Base-by-base conservation (phyloP, 2,329 filamentous ascomycete genomes). In the Paraphoma sp. region DNA sequence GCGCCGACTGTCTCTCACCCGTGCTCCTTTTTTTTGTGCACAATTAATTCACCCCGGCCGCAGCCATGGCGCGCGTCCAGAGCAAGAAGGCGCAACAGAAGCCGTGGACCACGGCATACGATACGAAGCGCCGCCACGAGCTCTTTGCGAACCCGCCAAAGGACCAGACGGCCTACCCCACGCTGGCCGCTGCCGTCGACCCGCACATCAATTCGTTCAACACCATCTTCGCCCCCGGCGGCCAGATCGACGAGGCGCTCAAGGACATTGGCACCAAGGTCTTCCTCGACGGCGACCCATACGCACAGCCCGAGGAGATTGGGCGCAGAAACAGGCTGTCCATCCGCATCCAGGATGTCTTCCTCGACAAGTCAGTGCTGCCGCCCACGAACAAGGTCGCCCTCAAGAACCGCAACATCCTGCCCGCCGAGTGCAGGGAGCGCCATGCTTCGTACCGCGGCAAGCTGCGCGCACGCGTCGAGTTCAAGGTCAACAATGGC, bases 191-290 rank as follows among this genome's bases (percentile, higher is more conserved):
- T 59, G 91, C 94, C n/a, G 88, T 98, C 57, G 85, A 91, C 64
- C 95, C 95, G 48, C 95, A 99, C 78, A 90, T 98, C 68, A 89
- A 97, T 71, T 95, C 95, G 6, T 99, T 97, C 86, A 97, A 99
- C 81, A 88, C 88, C 50, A 84, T 98, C 46, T 96, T 97, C 74
- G 86, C 88, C 31, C 82, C 84, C 55, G 84, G 89, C 77, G 92
- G 91, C 51, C 81, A 89, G 50, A 76, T 99, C 51, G 86, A 90
- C 48, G 88, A 92, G 63, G 93, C 85, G 11, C 77, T 98, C 58
- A 87, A 86, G 71, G 95, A 99, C 74, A 98, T 99, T 79, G 95
- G 94, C 70, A 90, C 87, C 62, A 96, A 94, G 79, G 86, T 86
- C 4, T 96, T 91, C 71, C 86, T 97, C 47, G 95, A 99, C 76